A percentile compares a stretch with the other conserved stretches of the same genome.
Evolutionary conservation across 2,329 filamentous ascomycete genomes (phyloP).

Genomic region (Pseudogymnoascus sp.): DNA sequence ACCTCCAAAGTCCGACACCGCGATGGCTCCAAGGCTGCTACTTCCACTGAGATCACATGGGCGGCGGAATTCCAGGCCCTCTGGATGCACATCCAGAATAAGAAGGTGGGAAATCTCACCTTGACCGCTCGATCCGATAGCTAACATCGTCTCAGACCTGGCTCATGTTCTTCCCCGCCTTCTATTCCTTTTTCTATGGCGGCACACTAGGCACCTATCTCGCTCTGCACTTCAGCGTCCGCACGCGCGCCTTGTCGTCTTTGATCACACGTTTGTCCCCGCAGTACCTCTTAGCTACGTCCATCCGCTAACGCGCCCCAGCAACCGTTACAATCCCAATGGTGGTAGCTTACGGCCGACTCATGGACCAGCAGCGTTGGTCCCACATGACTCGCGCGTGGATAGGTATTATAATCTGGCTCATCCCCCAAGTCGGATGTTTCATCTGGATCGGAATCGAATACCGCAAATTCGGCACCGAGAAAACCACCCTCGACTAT

Average conservation of each 20-base stretch:
- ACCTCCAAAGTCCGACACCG: conserved; percentile 22
- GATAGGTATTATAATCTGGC: conserved; percentile 24
- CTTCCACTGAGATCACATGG: conserved; percentile 15
- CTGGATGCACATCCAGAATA: conserved; percentile 18
- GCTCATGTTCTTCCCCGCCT: conserved; percentile 29
- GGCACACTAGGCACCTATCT: conserved; percentile 32
- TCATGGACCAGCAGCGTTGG: conserved; percentile 25
- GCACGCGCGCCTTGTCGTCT: conserved; percentile 27
- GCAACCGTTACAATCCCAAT: conserved; percentile 13
- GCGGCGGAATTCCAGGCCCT: conserved; percentile 20
- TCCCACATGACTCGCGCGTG: conserved; percentile 24
- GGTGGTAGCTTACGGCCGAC: conserved; percentile 15
- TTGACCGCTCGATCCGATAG: background rate
- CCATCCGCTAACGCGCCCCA: background rate
- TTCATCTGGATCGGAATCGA: conserved; percentile 28
- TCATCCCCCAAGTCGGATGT: conserved; percentile 23
- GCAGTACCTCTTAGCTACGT: conserved; percentile 12
- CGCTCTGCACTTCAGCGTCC: conserved; percentile 28
- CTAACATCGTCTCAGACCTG: conserved; percentile 19
- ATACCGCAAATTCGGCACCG: conserved; percentile 15
- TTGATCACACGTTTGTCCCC: conserved; percentile 25
- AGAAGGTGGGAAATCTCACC: conserved; percentile 19
- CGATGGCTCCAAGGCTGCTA: conserved; percentile 21
- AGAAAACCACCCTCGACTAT: conserved; percentile 12
- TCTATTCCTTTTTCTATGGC: conserved; percentile 34